Base-by-base conservation (phyloP, 2,329 filamentous ascomycete species). In the Alternaria longipes region DNA sequence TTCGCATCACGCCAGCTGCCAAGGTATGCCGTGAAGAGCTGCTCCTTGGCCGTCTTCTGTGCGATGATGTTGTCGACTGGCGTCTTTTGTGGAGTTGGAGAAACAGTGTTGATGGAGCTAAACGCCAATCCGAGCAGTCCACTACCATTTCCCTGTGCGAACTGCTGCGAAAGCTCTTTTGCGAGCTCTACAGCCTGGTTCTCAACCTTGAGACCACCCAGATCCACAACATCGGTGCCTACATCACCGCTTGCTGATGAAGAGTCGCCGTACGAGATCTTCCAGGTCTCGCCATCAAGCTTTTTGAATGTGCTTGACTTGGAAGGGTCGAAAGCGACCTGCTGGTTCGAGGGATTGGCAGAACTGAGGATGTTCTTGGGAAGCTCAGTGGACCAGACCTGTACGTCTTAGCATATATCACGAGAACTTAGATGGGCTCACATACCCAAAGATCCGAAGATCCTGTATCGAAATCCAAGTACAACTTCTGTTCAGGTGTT, bases 401-500 rank as follows among this genome's bases (percentile, higher is more conserved):
- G 30, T 41, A 26, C 12, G 14, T 36, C 28, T 49, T 49, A 49
- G 46, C 16, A 12, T 4, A 1, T 26, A 7, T 47, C 1, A 46
- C 34, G 40, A 28, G 40, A 40, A 12, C 18, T 7, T 5, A 14
- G 9, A 22, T 22, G 9, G n/a, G 9, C 4, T 14, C 18, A 54
- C 52, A 34, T 50, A 79, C 85, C 79, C 77, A 87, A 86, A 91
- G 84, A 76, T 90, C 89, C 30, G 87, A 84, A 59, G 81, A 89
- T 55, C 82, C 89, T 16, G 90, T 93, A 67, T 93, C 91, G 61
- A 93, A 85, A 73, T 91, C 88, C 59, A 93, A 72, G 62, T 87
- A 84, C 64, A 91, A 74, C 22, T 62, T 69, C 49, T 73, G 70
- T 1, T 80, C 84, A 65, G 90, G 87, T 69, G 85, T 80, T 32